Base-by-base conservation (phyloP, 495 filamentous ascomycete species). In the Podospora fimiseda region DNA sequence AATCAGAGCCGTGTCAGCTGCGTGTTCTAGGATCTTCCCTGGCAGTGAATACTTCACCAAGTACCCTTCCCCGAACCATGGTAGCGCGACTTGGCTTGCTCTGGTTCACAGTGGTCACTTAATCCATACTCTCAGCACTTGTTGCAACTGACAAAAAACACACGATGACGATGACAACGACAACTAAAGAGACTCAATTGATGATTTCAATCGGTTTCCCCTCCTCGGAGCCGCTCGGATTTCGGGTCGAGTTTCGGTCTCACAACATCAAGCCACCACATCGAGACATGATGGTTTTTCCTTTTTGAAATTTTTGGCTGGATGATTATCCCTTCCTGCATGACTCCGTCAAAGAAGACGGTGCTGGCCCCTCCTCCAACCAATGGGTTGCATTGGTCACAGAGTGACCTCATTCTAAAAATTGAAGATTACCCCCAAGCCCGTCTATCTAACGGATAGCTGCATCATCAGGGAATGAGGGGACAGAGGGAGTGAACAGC, bases 231-330 rank as follows among this genome's bases (percentile, higher is more conserved):
- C 27, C 27, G 27, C 11, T 33, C 27, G 11, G 27, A 11, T 33
- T 33, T 33, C 27, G 6, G 27, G n/a, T n/a, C n/a, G n/a, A n/a
- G n/a, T n/a, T n/a, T n/a, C n/a, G n/a, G n/a, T n/a, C n/a, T n/a
- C n/a, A n/a, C n/a, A n/a, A n/a, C 49, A 48, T 61, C 45, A 46
- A 60, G 48, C 62, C 59, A 40, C 38, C n/a, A n/a, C n/a, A n/a
- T n/a, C n/a, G n/a, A n/a, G n/a, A n/a, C n/a, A n/a, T n/a, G n/a
- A n/a, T n/a, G n/a, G n/a, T n/a, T n/a, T n/a, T n/a, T n/a, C n/a
- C n/a, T n/a, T n/a, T n/a, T n/a, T n/a, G n/a, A n/a, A n/a, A n/a
- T 56, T 43, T 53, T 59, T 60, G 48, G 57, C 59, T 54, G 56
- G 50, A 43, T 53, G 40, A 19, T 43, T 13, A 36, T 50, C 43